These are phyloP conservation scores for Oleoguttula mirabilis DNA, from an alignment of 495 filamentous ascomycete species.

Conservation along the genomic window DNA sequence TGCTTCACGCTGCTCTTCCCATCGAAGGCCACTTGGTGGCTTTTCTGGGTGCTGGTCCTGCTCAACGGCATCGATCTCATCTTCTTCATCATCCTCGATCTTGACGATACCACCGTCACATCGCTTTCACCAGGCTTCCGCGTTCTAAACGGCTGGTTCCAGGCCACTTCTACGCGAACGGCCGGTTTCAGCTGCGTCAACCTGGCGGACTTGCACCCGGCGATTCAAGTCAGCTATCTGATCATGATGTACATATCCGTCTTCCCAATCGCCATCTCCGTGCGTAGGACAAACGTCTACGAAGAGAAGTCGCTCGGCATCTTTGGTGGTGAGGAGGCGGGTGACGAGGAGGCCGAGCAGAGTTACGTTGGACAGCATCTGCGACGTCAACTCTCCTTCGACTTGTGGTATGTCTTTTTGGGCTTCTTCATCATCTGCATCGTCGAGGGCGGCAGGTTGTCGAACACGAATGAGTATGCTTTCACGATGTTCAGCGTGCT, in stretches of 20 bases:
- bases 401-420: conserved; percentile 87
- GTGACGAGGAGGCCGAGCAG: conserved; percentile 38
- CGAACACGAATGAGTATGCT: conserved; percentile 41
- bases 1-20: conserved; percentile 94
- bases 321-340: conserved; percentile 45
- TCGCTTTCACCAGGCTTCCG: conserved; percentile 54
- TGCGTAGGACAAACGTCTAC: conserved; percentile 91
- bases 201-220: conserved; percentile 67
- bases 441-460: conserved; percentile 56
- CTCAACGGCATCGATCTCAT: conserved; percentile 76
- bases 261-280: conserved; percentile 86
- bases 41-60: conserved; percentile 71
- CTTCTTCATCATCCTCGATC: conserved; percentile 80
- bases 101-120: conserved; percentile 53
- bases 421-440: conserved; percentile 82
- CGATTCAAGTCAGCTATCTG: conserved; percentile 85
- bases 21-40: conserved; percentile 84
- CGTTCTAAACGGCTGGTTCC: conserved; percentile 74
- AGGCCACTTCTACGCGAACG: conserved; percentile 75
- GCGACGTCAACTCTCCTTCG: conserved; percentile 80
- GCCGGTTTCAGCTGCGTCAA: conserved; percentile 76
- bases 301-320: conserved; percentile 88
- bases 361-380: conserved; percentile 83
- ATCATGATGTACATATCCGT: conserved; percentile 99
- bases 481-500: conserved; percentile 75